phyloP scores from a whole-genome alignment of 2,329 filamentous ascomycete genomes.

The Beauveria rudraprayagi region DNA sequence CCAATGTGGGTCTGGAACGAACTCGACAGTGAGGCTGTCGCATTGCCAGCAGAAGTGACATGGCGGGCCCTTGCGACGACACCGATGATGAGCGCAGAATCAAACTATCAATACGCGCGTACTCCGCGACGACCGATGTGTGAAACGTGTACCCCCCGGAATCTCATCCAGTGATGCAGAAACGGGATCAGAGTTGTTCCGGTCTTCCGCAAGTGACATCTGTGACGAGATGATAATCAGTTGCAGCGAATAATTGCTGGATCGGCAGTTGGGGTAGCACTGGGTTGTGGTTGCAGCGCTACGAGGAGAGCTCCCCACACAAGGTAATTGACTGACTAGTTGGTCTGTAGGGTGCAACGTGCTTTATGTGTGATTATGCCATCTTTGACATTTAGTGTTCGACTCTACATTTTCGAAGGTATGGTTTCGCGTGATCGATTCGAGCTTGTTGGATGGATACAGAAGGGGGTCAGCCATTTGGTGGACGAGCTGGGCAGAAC shows the following conservation, averaged over 20 bases:
- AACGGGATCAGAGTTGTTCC: not conserved
- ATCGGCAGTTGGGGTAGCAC: slow-evolving; percentile 3
- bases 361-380: not conserved
- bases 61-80: not conserved
- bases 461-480: not conserved
- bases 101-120: not conserved
- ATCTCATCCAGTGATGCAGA: not conserved
- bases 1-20: not conserved
- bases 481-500: no score
- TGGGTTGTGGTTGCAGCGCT: not conserved
- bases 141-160: no score
- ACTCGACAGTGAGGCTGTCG: not conserved
- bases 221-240: not conserved
- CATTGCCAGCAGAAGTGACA: not conserved
- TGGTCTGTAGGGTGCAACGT: not conserved
- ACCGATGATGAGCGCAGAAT: not conserved
- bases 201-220: not conserved
- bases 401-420: no score
- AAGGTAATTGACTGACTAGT: not conserved
- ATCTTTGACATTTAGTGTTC: not conserved
- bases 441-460: not conserved
- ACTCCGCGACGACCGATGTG: no score
- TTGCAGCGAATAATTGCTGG: not conserved
- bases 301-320: not conserved
- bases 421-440: no score